phyloP scores from a whole-genome alignment of 2,329 filamentous ascomycete species.

The Metarhizium sp. region DNA sequence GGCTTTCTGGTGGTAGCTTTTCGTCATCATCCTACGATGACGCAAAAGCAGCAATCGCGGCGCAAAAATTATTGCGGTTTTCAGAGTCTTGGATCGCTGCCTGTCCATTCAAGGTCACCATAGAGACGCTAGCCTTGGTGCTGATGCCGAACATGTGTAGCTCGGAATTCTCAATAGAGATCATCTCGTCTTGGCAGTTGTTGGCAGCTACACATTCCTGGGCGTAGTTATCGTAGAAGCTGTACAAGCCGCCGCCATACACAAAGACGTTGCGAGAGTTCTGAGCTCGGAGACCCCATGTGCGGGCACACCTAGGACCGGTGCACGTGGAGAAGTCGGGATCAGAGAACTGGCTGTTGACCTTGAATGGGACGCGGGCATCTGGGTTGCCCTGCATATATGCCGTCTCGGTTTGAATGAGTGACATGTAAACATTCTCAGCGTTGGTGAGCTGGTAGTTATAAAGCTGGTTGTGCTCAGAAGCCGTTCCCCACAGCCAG shows the following conservation, averaged over 20 bases:
- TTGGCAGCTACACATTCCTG: constrained; percentile 59
- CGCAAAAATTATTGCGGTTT: constrained; percentile 58
- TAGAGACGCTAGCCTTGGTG: constrained; percentile 67
- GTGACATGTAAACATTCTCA: constrained; percentile 68
- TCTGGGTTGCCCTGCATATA: constrained; percentile 81
- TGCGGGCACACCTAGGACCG: constrained; percentile 52
- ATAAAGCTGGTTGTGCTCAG: constrained; percentile 58
- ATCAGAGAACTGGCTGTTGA: constrained; percentile 50
- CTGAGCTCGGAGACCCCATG: constrained; percentile 65
- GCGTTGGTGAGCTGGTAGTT: constrained; percentile 81
- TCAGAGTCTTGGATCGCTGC: constrained; percentile 44
- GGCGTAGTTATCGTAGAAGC: constrained; percentile 74
- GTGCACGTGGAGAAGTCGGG: constrained; percentile 59
- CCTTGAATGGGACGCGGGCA: constrained; percentile 54
- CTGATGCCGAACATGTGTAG: constrained; percentile 59
- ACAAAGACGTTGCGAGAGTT: constrained; percentile 59
- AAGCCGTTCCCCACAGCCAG: constrained; percentile 74
- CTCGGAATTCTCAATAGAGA: constrained; percentile 59
- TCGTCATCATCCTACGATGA: constrained; percentile 13
- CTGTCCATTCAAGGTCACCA: constrained; percentile 55
- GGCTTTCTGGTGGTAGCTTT: background rate
- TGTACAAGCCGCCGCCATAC: constrained; percentile 69
- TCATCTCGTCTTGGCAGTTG: constrained; percentile 70
- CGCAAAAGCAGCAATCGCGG: constrained; percentile 45
- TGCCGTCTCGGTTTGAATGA: constrained; percentile 85